Percentiles rank a stretch among this genome's conserved stretches.
Conservation (phyloP, 208 protist species). For the Leishmania aethiopica region DNA sequence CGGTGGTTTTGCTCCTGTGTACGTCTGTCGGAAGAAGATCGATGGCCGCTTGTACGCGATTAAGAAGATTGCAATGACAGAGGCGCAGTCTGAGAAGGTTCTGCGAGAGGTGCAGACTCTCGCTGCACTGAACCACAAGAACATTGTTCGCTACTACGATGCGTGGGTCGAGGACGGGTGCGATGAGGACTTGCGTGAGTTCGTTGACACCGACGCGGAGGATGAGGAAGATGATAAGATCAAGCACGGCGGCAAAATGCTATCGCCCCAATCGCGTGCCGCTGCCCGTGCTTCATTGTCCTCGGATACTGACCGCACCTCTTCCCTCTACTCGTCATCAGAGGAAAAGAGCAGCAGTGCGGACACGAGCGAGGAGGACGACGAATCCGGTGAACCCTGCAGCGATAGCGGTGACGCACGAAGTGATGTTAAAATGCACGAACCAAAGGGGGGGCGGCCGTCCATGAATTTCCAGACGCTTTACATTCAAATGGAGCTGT, state of each 20-base stretch:
- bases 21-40: conserved; percentile 85
- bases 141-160: conserved; percentile 91
- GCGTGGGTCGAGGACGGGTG: conserved; percentile 89
- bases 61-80: conserved; percentile 84
- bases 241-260: neutral
- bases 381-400: neutral
- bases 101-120: conserved; percentile 84
- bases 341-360: neutral
- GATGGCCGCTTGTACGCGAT: conserved; percentile 84
- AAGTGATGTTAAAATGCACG: neutral
- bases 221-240: conserved; percentile 40
- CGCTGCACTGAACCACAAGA: conserved; percentile 75
- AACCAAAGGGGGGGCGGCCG: neutral
- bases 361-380: conserved; percentile 7
- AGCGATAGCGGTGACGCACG: neutral
- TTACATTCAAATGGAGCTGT: conserved; percentile 92
- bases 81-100: conserved; percentile 55
- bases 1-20: conserved; percentile 87
- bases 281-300: neutral
- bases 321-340: conserved; percentile 15
- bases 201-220: conserved; percentile 41
- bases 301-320: conserved; percentile 15
- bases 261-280: neutral
- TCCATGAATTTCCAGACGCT: conserved; percentile 54
- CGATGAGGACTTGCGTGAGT: conserved; percentile 69